Percentiles rank a stretch among this genome's conserved stretches.
Evolutionary conservation across 176 grass and related monocot genomes (phyloP).

Genomic region (Melocanna baccifera): DNA sequence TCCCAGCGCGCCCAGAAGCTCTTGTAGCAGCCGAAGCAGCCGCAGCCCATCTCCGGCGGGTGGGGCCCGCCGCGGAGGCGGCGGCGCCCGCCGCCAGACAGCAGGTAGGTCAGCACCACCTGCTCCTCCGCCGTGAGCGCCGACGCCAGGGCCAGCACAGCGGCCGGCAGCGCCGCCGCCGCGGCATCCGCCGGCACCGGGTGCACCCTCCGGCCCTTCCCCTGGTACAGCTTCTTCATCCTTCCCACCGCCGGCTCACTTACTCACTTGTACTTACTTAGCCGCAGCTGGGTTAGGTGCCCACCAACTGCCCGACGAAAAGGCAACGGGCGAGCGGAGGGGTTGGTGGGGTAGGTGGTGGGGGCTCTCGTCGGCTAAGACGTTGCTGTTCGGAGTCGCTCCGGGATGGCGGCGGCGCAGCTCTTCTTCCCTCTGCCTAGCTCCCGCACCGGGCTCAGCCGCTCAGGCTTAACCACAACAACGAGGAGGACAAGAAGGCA

Average conservation of each 20-base stretch:
- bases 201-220: conserved; percentile 69
- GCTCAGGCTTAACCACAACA: no score
- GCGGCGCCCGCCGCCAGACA: conserved; percentile 36
- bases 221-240: conserved; percentile 81
- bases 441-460: no score
- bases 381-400: conserved; percentile 43
- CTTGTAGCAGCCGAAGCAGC: conserved; percentile 99
- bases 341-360: conserved; percentile 44
- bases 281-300: conserved; percentile 26
- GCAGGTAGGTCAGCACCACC: conserved; percentile 81
- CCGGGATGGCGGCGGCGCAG: conserved; percentile 33
- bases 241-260: background rate
- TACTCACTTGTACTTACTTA: background rate
- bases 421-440: background rate
- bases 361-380: conserved; percentile 30
- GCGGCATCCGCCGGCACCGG: conserved; percentile 39
- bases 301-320: conserved; percentile 41
- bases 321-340: background rate
- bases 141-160: conserved; percentile 52
- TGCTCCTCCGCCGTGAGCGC: conserved; percentile 64
- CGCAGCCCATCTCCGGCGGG: conserved; percentile 74
- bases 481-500: no score
- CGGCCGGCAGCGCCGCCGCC: conserved; percentile 41
- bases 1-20: conserved; percentile 96
- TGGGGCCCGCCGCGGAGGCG: conserved; percentile 39